Evolutionary conservation across 1,284 basidiomycete species (phyloP).

Genomic region (Rhodotorula sp.): DNA sequence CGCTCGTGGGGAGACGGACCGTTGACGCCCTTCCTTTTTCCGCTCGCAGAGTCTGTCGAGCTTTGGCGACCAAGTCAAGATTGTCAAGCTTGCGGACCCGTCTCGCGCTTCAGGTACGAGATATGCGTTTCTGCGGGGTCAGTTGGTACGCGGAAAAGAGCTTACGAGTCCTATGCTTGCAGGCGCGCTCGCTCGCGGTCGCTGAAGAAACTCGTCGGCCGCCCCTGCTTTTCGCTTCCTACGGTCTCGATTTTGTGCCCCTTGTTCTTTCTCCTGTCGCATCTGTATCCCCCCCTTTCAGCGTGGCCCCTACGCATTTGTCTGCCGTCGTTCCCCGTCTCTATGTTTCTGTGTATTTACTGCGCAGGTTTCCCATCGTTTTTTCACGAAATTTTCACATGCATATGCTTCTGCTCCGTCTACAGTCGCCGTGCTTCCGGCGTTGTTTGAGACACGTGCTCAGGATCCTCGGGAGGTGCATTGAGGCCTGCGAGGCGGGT

Average conservation of each 20-base stretch:
- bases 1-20: neutral
- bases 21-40: neutral
- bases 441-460: no score
- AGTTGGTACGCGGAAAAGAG: no score
- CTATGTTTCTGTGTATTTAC: no score
- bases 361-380: no score
- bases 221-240: neutral
- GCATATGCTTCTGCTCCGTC: no score
- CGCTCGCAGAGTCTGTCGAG: constrained; percentile 12
- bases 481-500: no score
- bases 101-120: constrained; percentile 23
- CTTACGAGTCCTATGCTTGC: neutral
- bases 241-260: neutral
- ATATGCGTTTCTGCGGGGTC: neutral
- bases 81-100: constrained; percentile 35
- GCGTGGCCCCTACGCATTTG: no score
- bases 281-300: neutral
- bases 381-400: no score
- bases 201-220: neutral
- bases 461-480: no score
- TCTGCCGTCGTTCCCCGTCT: no score
- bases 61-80: constrained; percentile 31
- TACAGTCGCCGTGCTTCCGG: no score
- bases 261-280: neutral
- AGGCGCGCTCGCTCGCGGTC: constrained; percentile 20